Base-by-base conservation (phyloP, 129 eudicot species). In the Silybum marianum region DNA sequence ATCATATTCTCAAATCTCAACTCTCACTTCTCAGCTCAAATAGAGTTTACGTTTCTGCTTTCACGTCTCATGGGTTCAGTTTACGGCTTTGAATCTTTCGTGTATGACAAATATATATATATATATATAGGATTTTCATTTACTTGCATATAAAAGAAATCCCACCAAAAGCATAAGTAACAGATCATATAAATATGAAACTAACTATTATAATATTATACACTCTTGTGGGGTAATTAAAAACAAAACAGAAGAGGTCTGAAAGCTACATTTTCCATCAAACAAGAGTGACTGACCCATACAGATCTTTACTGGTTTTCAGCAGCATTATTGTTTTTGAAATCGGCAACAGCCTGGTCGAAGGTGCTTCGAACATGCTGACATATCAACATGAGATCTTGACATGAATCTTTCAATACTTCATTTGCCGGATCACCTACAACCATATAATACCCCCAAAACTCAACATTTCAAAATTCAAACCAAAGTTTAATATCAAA, bases 401-500 rank as follows among this genome's bases (percentile, higher is more conserved):
- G 97, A 83, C 98, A 92, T 28, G 94, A 85, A 85, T 92, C 96
- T 77, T 90, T 95, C 81, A 95, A 74, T 22, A 92, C 96, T 80
- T 90, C 97, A 8, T 85, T 86, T 46, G 98, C 94, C 23, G 93
- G 93, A 80, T 91, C 98, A 74, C 98, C 98, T 93, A 82, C 70
- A 79, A 38, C 21, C 71, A 74, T 51, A 14, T 63, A 32, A 9
- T 65, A 12, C 18, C 19, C 2, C 19, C 66, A 39, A 28, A 75
- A 40, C 32, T 22, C 81, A 26, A 23, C 25, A 75, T 60, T 62
- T 18, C 36, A 26, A 26, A 48, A 48, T n/a, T n/a, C n/a, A 51
- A 18, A 19, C 63, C 63, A 54, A 18, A 18, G 0, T 13, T 51
- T 0, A 51, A 51, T 48, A 48, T 51, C 63, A 6, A 51, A 16